Evolutionary conservation across 1,139 yeast genomes (phyloP).

Genomic region (Cylindricascospora bacillispora): DNA sequence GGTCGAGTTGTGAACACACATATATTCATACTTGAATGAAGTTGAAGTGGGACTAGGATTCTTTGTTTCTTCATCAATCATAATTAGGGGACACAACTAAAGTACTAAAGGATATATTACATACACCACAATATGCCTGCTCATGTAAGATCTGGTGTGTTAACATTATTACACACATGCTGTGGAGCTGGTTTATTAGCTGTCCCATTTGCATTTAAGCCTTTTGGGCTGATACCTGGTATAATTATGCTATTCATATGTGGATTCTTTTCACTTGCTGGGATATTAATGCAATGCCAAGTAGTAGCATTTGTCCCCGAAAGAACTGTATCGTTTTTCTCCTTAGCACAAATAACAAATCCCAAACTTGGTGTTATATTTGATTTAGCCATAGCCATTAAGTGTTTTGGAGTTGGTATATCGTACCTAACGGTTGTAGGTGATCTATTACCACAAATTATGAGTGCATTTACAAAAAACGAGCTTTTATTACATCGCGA

Average conservation of each 20-base stretch:
- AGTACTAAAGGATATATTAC: no score
- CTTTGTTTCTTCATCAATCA: no score
- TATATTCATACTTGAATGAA: no score
- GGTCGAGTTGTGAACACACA: no score
- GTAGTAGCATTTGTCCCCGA: constrained; percentile 41
- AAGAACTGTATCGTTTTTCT: constrained; percentile 66
- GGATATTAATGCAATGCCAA: constrained; percentile 20
- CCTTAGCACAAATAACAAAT: constrained; percentile 63
- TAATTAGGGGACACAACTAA: no score
- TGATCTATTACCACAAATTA: constrained; percentile 61
- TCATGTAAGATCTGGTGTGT: constrained; percentile 25
- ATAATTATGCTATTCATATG: constrained; percentile 47
- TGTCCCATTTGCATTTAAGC: constrained; percentile 78
- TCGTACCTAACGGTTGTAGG: constrained; percentile 67
- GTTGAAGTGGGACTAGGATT: no score
- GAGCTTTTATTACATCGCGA: constrained; percentile 34
- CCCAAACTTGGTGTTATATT: constrained; percentile 64
- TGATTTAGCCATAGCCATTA: constrained; percentile 82
- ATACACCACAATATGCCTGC: no score
- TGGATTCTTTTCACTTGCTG: constrained; percentile 19
- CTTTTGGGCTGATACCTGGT: constrained; percentile 76
- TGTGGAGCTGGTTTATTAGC: constrained; percentile 83
- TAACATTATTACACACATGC: constrained; percentile 52
- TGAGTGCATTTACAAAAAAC: constrained; percentile 24
- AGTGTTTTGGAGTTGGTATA: constrained; percentile 75